Evolutionary conservation across 768 basidiomycete species (phyloP), one percentile per base, ranked within the genome.

Genomic region (Rhizopogon vulgaris): DNA sequence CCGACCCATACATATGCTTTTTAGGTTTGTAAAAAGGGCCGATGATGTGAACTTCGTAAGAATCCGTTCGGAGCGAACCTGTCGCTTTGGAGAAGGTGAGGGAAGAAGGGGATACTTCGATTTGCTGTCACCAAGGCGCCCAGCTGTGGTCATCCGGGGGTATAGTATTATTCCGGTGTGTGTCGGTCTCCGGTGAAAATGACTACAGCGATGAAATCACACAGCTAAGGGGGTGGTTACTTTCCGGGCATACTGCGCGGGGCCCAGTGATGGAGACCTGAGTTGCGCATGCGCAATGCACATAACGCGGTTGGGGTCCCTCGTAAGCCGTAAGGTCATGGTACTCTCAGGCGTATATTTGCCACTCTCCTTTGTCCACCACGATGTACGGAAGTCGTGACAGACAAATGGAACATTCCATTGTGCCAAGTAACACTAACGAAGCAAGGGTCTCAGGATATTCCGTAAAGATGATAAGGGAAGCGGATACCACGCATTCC

Each of bases 271-370:
- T 36, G 15, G 10, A 32, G 45, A 37, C 15, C 49, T 52, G 48
- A 37, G 4, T 22, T 51, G 51, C 43, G n/a, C 17, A 9, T 10
- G 27, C 17, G 22, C 34, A 25, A 41, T 32, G 34, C 28, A 36
- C 25, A 47, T 24, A 22, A 24, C 38, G 41, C 15, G 36, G 14
- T 28, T 25, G 41, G 7, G 9, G 15, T 18, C 18, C 28, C 30
- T 52, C 42, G 10, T 25, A 54, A 50, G 53, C 53, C 53, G 53
- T 52, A 39, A 52, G 32, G 12, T 34, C 30, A 17, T 36, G 38
- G 38, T 22, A 39, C 38, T 38, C 43, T 45, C 45, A 18, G 14
- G 14, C 14, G 30, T 32, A 46, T 46, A 34, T 34, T 46, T 10
- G 45, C 30, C 8, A 22, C 17, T 24, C 4, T 30, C 34, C 12